Evolutionary conservation across 2,329 filamentous ascomycete species (phyloP).

Genomic region (Tolypocladium cylindrosporum): DNA sequence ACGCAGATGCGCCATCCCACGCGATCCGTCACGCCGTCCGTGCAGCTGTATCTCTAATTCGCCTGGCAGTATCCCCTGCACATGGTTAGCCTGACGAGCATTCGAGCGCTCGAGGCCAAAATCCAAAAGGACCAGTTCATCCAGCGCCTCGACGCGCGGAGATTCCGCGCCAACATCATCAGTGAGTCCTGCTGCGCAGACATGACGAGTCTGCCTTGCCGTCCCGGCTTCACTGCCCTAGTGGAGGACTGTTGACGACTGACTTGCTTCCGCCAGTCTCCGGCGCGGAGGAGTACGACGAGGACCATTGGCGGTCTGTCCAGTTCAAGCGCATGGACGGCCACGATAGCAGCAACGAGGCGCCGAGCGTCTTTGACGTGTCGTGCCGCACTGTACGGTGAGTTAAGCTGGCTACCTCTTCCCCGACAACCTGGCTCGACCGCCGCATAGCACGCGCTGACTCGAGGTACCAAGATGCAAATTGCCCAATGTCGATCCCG

Average conservation of each 20-base stretch:
- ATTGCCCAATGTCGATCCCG: conserved; percentile 59
- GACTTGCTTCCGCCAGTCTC: conserved; percentile 33
- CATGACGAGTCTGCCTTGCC: not conserved
- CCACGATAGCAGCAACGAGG: conserved; percentile 5
- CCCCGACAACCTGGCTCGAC: not conserved
- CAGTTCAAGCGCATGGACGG: conserved; percentile 35
- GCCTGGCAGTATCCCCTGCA: conserved; percentile 54
- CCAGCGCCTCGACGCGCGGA: conserved; percentile 45
- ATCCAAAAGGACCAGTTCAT: conserved; percentile 40
- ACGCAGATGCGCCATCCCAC: not conserved
- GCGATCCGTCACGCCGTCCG: not conserved
- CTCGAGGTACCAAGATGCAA: conserved; percentile 41
- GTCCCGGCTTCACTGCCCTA: not conserved
- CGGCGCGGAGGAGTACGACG: conserved; percentile 53
- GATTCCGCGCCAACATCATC: conserved; percentile 66
- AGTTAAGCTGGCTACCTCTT: conserved; percentile 10
- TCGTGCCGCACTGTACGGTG: conserved; percentile 56
- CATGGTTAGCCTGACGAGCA: conserved; percentile 53
- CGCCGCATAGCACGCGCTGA: not conserved
- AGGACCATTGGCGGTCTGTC: conserved; percentile 60
- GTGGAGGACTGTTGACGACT: not conserved
- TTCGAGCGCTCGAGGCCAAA: conserved; percentile 48
- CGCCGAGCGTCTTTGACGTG: conserved; percentile 34
- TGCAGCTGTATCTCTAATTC: not conserved
- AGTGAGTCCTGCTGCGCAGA: conserved; percentile 24